Evolutionary conservation across 106 monocot genomes (phyloP).

Genomic region (Dactylorhiza incarnata): DNA sequence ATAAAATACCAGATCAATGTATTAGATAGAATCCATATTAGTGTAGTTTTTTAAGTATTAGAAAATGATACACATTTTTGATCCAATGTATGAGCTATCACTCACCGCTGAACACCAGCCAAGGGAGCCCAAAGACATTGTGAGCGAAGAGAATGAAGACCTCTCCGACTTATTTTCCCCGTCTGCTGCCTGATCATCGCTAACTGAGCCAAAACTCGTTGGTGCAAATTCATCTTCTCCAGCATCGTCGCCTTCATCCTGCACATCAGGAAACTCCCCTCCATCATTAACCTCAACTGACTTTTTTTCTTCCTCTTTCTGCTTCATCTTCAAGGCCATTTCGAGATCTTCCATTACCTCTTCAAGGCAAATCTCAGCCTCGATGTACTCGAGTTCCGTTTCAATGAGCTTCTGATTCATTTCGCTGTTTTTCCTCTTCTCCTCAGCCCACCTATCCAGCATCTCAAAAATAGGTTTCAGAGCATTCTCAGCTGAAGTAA

Average conservation of each 20-base stretch:
- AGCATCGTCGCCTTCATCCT: slow-evolving; percentile 33
- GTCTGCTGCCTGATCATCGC: slow-evolving; percentile 11
- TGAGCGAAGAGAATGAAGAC: slow-evolving; percentile 61
- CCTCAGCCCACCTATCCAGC: slow-evolving; percentile 55
- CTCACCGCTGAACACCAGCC: slow-evolving; percentile 27
- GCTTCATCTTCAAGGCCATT: slow-evolving; percentile 48
- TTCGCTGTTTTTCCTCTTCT: slow-evolving; percentile 53
- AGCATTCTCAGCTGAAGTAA: slow-evolving; percentile 29
- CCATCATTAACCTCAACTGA: slow-evolving; percentile 14
- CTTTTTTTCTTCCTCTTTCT: slow-evolving; percentile 66
- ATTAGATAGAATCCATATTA: not conserved
- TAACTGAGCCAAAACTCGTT: slow-evolving; percentile 60
- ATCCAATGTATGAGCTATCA: not conserved
- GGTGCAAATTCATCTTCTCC: slow-evolving; percentile 54
- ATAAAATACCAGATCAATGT: not conserved
- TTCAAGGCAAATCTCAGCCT: slow-evolving; percentile 65
- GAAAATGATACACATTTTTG: not conserved
- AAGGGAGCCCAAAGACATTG: slow-evolving; percentile 42
- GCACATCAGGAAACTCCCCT: slow-evolving; percentile 24
- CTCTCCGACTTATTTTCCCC: slow-evolving; percentile 18
- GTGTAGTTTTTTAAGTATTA: not conserved
- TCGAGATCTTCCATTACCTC: slow-evolving; percentile 76
- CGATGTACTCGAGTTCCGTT: slow-evolving; percentile 58
- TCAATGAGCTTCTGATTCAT: slow-evolving; percentile 55
- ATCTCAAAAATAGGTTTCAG: slow-evolving; percentile 45